These are phyloP conservation scores for Obba rivulosa DNA, from an alignment of 768 basidiomycete genomes.

Conservation along the genomic window DNA sequence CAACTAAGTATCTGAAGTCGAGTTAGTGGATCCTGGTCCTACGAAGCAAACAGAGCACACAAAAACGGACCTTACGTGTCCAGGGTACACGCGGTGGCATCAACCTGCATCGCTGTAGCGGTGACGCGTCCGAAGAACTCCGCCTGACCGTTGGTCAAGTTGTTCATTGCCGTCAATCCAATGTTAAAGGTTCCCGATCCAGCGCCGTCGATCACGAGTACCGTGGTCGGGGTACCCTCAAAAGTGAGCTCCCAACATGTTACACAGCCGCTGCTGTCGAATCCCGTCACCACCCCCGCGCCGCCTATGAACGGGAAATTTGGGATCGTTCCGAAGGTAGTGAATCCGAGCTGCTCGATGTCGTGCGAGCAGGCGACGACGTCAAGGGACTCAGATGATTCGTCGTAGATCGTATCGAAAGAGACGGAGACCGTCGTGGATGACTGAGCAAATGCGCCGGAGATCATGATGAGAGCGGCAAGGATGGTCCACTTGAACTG, in stretches of 20 bases:
- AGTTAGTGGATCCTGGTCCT: no score
- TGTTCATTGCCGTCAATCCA: conserved; percentile 25
- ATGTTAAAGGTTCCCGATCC: conserved; percentile 32
- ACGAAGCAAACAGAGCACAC: no score
- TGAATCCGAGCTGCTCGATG: conserved; percentile 47
- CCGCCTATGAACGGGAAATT: conserved; percentile 59
- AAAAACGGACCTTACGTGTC: conserved; percentile 17
- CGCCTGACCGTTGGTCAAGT: conserved; percentile 22
- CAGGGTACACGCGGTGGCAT: conserved; percentile 33
- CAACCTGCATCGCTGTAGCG: conserved; percentile 21
- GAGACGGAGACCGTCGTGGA: conserved; percentile 20
- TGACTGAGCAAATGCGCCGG: conserved; percentile 7
- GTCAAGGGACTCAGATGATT: conserved; percentile 32
- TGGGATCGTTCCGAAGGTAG: conserved; percentile 47
- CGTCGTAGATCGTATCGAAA: conserved; percentile 52
- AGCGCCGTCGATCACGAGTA: conserved; percentile 50
- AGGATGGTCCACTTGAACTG: conserved; percentile 13
- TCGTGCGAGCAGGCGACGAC: conserved; percentile 43
- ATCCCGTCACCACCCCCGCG: conserved; percentile 42
- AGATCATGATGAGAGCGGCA: conserved; percentile 11
- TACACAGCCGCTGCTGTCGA: conserved; percentile 50
- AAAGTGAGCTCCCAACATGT: conserved; percentile 57
- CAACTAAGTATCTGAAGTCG: no score
- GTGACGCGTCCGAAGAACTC: conserved; percentile 19
- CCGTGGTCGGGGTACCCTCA: conserved; percentile 27